A percentile compares a stretch with the other conserved stretches of the same genome.
These are phyloP conservation scores for Ophiostoma montium DNA, from an alignment of 2,329 filamentous ascomycete species.

Conservation along the genomic window DNA sequence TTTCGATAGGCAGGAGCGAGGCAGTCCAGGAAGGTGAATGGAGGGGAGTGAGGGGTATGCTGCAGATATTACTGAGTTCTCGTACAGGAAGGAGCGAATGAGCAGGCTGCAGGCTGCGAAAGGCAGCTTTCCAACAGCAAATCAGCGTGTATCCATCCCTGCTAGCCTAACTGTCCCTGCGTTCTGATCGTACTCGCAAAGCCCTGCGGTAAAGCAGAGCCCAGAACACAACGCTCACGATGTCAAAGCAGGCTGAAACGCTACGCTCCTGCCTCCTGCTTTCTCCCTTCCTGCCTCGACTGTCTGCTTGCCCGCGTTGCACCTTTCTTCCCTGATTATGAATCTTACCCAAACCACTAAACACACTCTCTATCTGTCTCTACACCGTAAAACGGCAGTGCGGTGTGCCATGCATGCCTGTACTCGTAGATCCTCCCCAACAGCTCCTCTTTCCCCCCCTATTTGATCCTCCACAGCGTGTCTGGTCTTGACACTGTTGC, in stretches of 20 bases:
- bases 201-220: too few species aligned
- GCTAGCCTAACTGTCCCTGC: too few species aligned
- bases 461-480: constrained; percentile 6
- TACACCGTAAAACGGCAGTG: neutral
- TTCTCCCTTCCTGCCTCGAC: neutral
- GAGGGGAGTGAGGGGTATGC: neutral
- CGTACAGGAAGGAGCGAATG: too few species aligned
- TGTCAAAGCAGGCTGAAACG: too few species aligned
- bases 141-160: too few species aligned
- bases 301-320: neutral
- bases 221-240: too few species aligned
- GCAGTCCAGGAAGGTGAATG: neutral
- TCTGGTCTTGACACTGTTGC: neutral
- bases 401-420: neutral
- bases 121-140: neutral
- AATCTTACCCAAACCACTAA: neutral
- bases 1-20: neutral
- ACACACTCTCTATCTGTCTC: neutral
- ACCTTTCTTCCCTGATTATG: neutral
- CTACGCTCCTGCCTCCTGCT: neutral
- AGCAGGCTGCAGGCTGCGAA: neutral
- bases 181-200: too few species aligned
- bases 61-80: neutral
- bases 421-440: neutral
- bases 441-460: neutral